Percentiles rank a stretch among this genome's conserved stretches.
Evolutionary conservation across 192 early-diverging fungal species (phyloP).

Genomic region (Jimgerdemannia flammicorona): DNA sequence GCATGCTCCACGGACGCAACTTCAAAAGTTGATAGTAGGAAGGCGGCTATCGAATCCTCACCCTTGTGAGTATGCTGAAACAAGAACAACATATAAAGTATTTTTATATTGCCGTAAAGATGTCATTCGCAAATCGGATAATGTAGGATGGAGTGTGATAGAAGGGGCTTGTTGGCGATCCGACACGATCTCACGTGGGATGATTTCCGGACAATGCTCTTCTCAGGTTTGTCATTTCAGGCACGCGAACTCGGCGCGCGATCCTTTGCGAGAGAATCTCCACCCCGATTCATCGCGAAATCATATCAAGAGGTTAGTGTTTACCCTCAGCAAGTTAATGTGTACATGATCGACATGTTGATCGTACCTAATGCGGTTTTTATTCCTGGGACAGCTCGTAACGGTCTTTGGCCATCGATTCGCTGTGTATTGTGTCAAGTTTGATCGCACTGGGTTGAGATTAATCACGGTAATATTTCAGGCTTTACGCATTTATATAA

Average conservation of each 20-base stretch:
- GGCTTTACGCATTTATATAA: too few relatives aligned
- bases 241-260: neutral
- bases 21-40: constrained; percentile 14
- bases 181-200: too few relatives aligned
- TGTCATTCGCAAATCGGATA: too few relatives aligned
- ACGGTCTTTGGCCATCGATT: constrained; percentile 71
- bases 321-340: constrained; percentile 15
- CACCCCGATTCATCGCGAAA: neutral
- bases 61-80: constrained; percentile 19
- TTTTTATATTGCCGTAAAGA: neutral
- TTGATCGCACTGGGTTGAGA: constrained; percentile 69
- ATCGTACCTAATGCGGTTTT: too few relatives aligned
- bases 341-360: constrained; percentile 17
- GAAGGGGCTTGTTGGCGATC: too few relatives aligned
- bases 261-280: neutral
- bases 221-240: neutral
- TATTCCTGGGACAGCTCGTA: constrained; percentile 44
- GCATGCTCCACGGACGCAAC: constrained; percentile 8
- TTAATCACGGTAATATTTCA: constrained; percentile 57
- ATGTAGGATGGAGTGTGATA: too few relatives aligned
- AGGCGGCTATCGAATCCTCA: constrained; percentile 2
- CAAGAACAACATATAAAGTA: neutral
- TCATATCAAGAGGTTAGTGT: constrained; percentile 2
- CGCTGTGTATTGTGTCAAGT: constrained; percentile 70
- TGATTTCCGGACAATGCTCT: neutral